Base-by-base conservation (phyloP, 2,329 filamentous ascomycete genomes). In the Hypoxylon sp. region DNA sequence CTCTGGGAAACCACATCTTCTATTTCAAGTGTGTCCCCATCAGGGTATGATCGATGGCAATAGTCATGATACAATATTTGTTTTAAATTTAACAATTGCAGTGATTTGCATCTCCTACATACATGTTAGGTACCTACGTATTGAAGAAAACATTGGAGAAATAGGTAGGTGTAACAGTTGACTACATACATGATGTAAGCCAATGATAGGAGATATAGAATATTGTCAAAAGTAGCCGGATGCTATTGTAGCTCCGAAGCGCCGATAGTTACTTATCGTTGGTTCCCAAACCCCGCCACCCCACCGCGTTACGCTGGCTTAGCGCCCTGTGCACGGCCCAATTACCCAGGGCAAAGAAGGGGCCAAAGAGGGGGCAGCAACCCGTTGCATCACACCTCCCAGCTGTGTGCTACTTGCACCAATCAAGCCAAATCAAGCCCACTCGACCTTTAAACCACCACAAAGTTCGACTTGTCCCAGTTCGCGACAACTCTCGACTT, bases 371-470 rank as follows among this genome's bases (percentile, higher is more conserved):
- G 22, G 19, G 30, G 53, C 43, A 37, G 55, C 52, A 43, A 52
- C 50, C 41, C 50, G 55, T 61, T 64, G 57, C 64, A 64, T 64
- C 57, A 60, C 59, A 67, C 67, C 61, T 64, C 67, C 67, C 65
- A 64, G 61, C 64, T 67, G 65, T 19, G 37, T n/a, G 34, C 2
- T n/a, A 6, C 37, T n/a, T 41, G 37, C 37, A 41, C 37, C 37
- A 41, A 64, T 67, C 62, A 68, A 22, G n/a, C 37, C 37, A n/a
- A 41, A 64, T 67, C 62, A 68, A 22, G n/a, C 37, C 60, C 52
- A 52, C 17, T 32, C n/a, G 55, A 47, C 34, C 46, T 20, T 8
- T 49, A 11, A 34, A 53, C 22, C 30, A 41, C 26, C 39, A 24
- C 47, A 41, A 19, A n/a, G n/a, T 15, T n/a, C 15, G 17, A 55